Base-by-base conservation (phyloP, 352 stramenopile genomes). In the Phytopythium aichiense region DNA sequence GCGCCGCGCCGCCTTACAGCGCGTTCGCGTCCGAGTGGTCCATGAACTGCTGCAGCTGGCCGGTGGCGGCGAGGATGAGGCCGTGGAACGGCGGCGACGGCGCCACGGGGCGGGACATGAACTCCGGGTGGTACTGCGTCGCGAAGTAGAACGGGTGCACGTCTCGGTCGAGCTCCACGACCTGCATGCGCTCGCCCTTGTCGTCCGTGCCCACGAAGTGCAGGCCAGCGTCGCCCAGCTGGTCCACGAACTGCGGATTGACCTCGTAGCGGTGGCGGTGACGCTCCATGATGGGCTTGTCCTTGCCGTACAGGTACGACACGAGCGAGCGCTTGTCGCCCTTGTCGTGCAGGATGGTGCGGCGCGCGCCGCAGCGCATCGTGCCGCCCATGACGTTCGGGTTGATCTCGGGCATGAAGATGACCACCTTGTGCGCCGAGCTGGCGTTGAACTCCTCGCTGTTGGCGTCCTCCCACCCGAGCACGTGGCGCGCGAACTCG, bases 341-440 rank as follows among this genome's bases (percentile, higher is more conserved):
- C 67, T 94, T 81, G 55, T 87, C 78, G 56, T 97, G 79, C 58
- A 99, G 91, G 56, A 98, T 80, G 8, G 97, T 99, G 54, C 91
- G 83, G 25, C 97, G 85, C 49, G 89, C 96, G 56, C 98, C 98
- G n/a, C 99, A 94, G 58, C 98, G 94, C 98, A 99, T 99, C 13
- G 97, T 99, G 60, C 98, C 98, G 48, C 98, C 98, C 97, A 99
- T 99, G 43, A 96, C 86, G 48, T 97, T 90, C 6, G 81, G 84
- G 76, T 99, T 96, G 71, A 99, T 98, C 82, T 99, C 98, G 2
- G 98, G 98, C 98, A 99, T 99, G 78, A 99, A 99, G 56, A 99
- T 81, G n/a, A 99, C 92, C 38, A 99, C 95, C 65, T 95, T 96
- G 72, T 98, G 83, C 35, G 84, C 67, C 23, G 87, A 77, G 42